Base-by-base conservation (phyloP, 2,329 filamentous ascomycete species). In the Aspergillus sp. region DNA sequence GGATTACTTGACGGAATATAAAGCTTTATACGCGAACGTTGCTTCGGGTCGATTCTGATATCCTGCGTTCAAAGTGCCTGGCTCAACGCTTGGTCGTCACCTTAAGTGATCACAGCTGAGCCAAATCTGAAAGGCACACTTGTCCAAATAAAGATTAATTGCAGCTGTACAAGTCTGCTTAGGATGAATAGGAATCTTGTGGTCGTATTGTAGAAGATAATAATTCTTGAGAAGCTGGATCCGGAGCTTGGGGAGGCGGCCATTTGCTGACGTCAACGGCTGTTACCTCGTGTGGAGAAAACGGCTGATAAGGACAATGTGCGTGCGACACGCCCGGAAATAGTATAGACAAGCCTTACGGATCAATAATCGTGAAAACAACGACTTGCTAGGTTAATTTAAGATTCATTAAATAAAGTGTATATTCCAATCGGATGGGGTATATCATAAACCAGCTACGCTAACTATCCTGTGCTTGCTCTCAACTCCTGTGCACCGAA, bases 371-470 rank as follows among this genome's bases (percentile, higher is more conserved):
- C 8, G 40, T 39, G 19, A n/a, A 15, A 40, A 21, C 17, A 14
- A 47, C 6, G 9, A 8, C 43, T 31, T 27, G 21, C 21, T 19
- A 14, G 33, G 33, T 12, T 31, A 51, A n/a, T 31, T 24, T 33
- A 12, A 43, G 12, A 27, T 31, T 17, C 7, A 35, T 19, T 33
- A 23, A 24, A 47, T 15, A n/a, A 48, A 40, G 47, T 31, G 12
- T 44, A 6, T 15, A 46, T 46, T 46, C 43, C 48, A 55, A 49
- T 12, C 43, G 9, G 51, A 58, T 55, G 59, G 57, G 54, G 52
- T 55, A 48, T 65, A 67, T 64, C 60, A 56, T 37, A 45, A 37
- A 37, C 46, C 60, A 49, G 44, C 40, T 40, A 41, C 23, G 51
- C 44, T 15, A 56, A 33, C 31, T 31, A 37, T 37, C 48, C 19